Base-by-base conservation (phyloP, 2,329 filamentous ascomycete species). In the Chaetoscypha palmicola region DNA sequence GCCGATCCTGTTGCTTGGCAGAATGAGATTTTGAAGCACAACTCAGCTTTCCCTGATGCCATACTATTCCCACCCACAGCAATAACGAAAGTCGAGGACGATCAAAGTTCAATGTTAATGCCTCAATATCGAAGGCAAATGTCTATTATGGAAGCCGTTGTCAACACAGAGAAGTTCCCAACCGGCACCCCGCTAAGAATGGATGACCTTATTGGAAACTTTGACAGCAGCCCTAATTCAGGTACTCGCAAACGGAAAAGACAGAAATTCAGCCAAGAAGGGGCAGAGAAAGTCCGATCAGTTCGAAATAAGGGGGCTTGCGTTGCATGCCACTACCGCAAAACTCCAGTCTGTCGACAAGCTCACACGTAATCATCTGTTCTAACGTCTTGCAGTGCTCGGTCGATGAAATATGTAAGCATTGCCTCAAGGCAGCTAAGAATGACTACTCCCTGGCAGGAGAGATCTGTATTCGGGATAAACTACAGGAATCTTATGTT, bases 231-330 rank as follows among this genome's bases (percentile, higher is more conserved):
- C 5, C 21, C 46, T 11, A 28, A 40, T 7, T 23, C 34, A 16
- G 22, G 28, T n/a, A 14, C 19, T 11, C 34, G 28, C 4, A 51
- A 51, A 23, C 48, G 49, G 16, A 46, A 45, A 16, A 44, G 51
- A 44, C 46, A 43, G 14, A 33, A 43, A 16, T 53, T 51, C 14
- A 43, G 39, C 2, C 9, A 30, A 12, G 38, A 41, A 20, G 49
- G 41, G 14, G 49, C 49, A 14, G 38, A 39, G 12, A 53, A 53
- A 32, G 47, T 51, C 1, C 42, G 46, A 21, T 11, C 16, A 10
- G 51, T 53, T 19, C 45, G 51, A 37, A 38, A 41, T 17, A 44
- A 11, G 14, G 45, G 43, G n/a, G 51, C 51, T 12, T 53, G 49
- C 21, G 38, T 39, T 22, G 41, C 38, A 19, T 52, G 49, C 21